A percentile compares a stretch with the other conserved stretches of the same genome.
These are phyloP conservation scores for Thalia dealbata DNA, from an alignment of 176 grass and related monocot species.

Conservation along the genomic window DNA sequence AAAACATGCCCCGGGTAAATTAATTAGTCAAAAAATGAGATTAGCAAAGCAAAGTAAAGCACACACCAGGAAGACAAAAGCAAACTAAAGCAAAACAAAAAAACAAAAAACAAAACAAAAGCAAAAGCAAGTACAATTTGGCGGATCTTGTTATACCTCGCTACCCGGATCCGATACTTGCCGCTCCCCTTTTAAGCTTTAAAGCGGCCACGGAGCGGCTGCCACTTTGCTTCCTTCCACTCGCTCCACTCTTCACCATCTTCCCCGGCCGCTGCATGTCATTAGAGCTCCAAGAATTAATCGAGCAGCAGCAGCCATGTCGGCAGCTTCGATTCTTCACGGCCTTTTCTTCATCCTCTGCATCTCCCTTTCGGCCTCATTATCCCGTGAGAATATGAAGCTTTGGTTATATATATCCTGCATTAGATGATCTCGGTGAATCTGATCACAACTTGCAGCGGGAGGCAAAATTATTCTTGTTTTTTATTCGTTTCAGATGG, in stretches of 20 bases:
- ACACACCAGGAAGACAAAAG: not conserved
- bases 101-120: conserved; percentile 3
- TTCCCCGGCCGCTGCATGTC: not conserved
- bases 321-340: conserved; percentile 2
- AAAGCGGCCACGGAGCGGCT: not conserved
- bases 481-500: conserved; percentile 12
- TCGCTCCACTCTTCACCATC: not conserved
- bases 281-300: not conserved
- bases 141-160: not conserved
- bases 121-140: not conserved
- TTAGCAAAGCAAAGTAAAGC: too few species aligned
- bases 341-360: conserved; percentile 17
- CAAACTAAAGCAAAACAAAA: conserved; percentile 8
- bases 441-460: not conserved
- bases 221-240: not conserved
- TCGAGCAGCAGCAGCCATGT: not conserved
- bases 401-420: not conserved
- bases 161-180: conserved; percentile 8
- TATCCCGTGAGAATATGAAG: conserved; percentile 10
- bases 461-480: not conserved
- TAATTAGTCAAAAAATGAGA: too few species aligned
- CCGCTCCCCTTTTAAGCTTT: not conserved
- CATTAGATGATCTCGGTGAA: conserved; percentile 5
- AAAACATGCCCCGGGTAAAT: too few species aligned
- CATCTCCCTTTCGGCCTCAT: conserved; percentile 11